Evolutionary conservation across 371 early-diverging fungal species (phyloP), one percentile per base, ranked within the genome.

Genomic region (Mortierella sp.): DNA sequence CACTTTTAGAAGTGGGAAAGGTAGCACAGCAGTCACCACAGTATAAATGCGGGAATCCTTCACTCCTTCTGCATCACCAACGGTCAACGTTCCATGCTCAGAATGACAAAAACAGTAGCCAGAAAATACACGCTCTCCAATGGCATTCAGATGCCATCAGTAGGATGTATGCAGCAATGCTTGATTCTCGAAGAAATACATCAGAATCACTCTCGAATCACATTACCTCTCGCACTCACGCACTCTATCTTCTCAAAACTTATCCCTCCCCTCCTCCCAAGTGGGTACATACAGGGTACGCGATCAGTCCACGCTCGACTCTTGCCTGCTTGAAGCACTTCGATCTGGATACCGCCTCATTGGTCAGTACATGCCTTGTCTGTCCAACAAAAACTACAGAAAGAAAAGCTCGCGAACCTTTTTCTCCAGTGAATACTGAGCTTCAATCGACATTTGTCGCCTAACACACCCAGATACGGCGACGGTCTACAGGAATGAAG

Each of bases 401-500:
- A n/a, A n/a, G n/a, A n/a, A n/a, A n/a, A n/a, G n/a, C n/a, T n/a
- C n/a, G n/a, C n/a, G n/a, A n/a, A n/a, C n/a, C n/a, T n/a, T n/a
- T n/a, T n/a, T n/a, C n/a, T n/a, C n/a, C n/a, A n/a, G n/a, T n/a
- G n/a, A n/a, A n/a, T n/a, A n/a, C n/a, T n/a, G n/a, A n/a, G n/a
- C n/a, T n/a, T n/a, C n/a, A n/a, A n/a, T n/a, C n/a, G n/a, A n/a
- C n/a, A n/a, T n/a, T n/a, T n/a, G n/a, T n/a, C n/a, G n/a, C n/a
- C n/a, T n/a, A n/a, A n/a, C n/a, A n/a, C 17, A 26, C 19, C 4
- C 51, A 88, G 90, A 92, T 70, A 89, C 92, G 3, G 92, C 94
- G 6, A 80, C 89, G 2, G 91, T 88, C 1, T 96, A 97, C 78
- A 82, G 82, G 56, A 99, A 99, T 70, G 99, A 99, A 78, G 82